These are phyloP conservation scores for Adansonia grandidieri DNA, from an alignment of 441 rosid genomes.

Conservation along the genomic window DNA sequence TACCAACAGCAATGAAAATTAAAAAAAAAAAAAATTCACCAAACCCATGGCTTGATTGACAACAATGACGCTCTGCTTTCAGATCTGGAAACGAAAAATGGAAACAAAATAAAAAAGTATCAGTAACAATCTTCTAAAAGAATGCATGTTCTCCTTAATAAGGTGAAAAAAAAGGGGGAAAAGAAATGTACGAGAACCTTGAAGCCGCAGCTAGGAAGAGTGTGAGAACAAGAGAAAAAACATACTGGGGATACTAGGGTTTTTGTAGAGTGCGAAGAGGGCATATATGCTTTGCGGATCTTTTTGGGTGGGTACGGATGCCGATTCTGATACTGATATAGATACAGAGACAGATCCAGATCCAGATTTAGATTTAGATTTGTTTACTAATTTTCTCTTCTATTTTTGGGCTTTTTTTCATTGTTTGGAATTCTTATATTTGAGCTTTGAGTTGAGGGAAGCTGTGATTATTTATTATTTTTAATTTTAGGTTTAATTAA, in stretches of 20 bases:
- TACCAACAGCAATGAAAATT: not conserved
- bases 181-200: not conserved
- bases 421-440: no score
- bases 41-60: constrained; percentile 60
- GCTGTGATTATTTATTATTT: no score
- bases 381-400: no score
- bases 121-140: not conserved
- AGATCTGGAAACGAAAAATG: constrained; percentile 44
- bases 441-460: no score
- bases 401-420: no score
- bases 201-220: constrained; percentile 8
- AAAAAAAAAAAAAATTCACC: constrained; percentile 39
- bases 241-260: constrained; percentile 24
- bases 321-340: no score
- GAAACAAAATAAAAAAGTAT: constrained; percentile 4
- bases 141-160: not conserved
- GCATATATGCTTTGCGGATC: no score
- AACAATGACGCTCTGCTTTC: constrained; percentile 34
- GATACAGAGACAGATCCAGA: no score
- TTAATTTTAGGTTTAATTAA: no score
- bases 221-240: not conserved
- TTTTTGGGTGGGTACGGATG: no score
- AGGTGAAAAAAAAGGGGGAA: not conserved
- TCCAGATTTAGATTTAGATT: no score
- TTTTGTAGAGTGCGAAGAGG: constrained; percentile 18